phyloP scores from a whole-genome alignment of 768 basidiomycete genomes.

The Naganishia vishniacii region DNA sequence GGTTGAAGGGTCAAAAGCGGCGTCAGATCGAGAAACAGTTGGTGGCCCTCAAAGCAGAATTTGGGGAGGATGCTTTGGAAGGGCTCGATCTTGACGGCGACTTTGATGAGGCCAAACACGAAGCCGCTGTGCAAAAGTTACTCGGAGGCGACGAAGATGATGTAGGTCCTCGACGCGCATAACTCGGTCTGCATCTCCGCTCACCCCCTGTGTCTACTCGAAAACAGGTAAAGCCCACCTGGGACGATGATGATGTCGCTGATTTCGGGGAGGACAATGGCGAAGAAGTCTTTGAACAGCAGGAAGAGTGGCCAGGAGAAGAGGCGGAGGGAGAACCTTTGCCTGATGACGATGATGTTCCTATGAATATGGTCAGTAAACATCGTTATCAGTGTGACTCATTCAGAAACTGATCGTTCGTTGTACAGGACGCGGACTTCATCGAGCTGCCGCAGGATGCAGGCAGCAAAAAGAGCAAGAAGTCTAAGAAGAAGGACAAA shows the following conservation, averaged over 20 bases:
- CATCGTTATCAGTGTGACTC: background rate
- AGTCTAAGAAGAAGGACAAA: slow-evolving; percentile 40
- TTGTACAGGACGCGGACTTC: slow-evolving; percentile 45
- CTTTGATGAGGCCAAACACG: slow-evolving; percentile 82
- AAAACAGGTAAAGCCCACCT: slow-evolving; percentile 66
- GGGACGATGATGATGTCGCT: slow-evolving; percentile 69
- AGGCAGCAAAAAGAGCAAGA: slow-evolving; percentile 33
- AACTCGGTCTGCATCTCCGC: background rate
- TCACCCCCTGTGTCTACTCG: slow-evolving; percentile 1
- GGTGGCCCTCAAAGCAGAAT: slow-evolving; percentile 77
- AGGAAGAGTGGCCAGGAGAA: slow-evolving; percentile 52
- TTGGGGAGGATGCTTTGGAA: slow-evolving; percentile 52
- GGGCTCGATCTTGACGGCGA: slow-evolving; percentile 73
- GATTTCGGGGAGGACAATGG: slow-evolving; percentile 55
- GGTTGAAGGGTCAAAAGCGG: slow-evolving; percentile 65
- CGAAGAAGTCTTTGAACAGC: slow-evolving; percentile 52
- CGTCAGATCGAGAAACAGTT: slow-evolving; percentile 61
- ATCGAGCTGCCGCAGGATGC: slow-evolving; percentile 32
- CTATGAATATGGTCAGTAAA: slow-evolving; percentile 44
- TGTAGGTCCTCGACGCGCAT: slow-evolving; percentile 18
- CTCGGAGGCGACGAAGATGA: slow-evolving; percentile 56
- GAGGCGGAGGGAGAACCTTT: slow-evolving; percentile 39
- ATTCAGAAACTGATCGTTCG: background rate
- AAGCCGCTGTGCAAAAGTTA: slow-evolving; percentile 70
- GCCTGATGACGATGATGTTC: slow-evolving; percentile 56